A percentile compares a stretch with the other conserved stretches of the same genome.
Evolutionary conservation across 495 filamentous ascomycete genomes (phyloP).

Genomic region (Clohesyomyces aquaticus): DNA sequence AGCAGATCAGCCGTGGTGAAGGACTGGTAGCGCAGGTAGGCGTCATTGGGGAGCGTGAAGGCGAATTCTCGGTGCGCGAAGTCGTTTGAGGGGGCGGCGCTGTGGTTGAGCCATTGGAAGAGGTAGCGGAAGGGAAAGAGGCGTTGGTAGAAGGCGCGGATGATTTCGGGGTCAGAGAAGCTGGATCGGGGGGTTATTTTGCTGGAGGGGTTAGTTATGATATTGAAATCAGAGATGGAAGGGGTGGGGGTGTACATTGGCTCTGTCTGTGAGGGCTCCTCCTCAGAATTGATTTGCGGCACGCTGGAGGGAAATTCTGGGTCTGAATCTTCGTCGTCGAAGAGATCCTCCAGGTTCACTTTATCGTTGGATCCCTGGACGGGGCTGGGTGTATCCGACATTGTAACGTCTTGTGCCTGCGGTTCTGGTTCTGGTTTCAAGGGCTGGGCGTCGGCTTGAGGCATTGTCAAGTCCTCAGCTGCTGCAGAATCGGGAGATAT

Average conservation of each 20-base stretch:
- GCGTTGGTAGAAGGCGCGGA: conserved; percentile 92
- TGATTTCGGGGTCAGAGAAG: conserved; percentile 74
- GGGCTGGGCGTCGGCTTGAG: conserved; percentile 7
- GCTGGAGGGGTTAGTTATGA: conserved; percentile 13
- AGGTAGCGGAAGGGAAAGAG: conserved; percentile 94
- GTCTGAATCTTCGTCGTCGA: conserved; percentile 77
- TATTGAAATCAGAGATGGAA: neutral
- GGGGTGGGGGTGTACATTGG: conserved; percentile 44
- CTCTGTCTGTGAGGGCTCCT: conserved; percentile 50
- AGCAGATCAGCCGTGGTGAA: conserved; percentile 87
- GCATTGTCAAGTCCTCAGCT: conserved; percentile 7
- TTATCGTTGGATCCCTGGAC: conserved; percentile 42
- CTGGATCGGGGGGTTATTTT: conserved; percentile 32
- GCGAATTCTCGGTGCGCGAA: conserved; percentile 95
- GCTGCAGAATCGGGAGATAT: conserved; percentile 14
- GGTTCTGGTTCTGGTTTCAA: conserved; percentile 26
- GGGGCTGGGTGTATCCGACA: conserved; percentile 29
- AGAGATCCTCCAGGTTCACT: conserved; percentile 80
- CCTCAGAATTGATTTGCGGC: conserved; percentile 48
- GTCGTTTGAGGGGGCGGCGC: conserved; percentile 78
- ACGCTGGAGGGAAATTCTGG: conserved; percentile 71
- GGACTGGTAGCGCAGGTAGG: conserved; percentile 89
- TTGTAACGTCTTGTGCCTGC: conserved; percentile 21
- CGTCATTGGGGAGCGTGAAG: conserved; percentile 85
- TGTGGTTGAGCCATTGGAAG: conserved; percentile 98